Evolutionary conservation across 164 flowering plant genomes (phyloP), one percentile per base, ranked within the genome.

Genomic region (Pachysandra terminalis): DNA sequence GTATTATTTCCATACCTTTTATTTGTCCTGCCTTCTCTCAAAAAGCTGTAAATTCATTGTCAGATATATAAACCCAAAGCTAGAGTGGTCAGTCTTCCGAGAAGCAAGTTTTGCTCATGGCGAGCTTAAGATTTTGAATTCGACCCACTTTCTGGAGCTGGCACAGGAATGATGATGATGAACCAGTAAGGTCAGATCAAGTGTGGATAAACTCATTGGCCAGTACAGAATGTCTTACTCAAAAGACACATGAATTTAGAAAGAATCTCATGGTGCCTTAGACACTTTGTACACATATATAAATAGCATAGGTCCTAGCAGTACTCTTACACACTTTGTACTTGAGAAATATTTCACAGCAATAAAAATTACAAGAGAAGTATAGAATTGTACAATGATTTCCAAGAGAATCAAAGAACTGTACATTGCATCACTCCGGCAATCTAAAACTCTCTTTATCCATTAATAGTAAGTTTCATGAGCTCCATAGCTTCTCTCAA

Each of bases 81-180:
- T 98, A 8, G 86, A 83, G 65, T 90, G 97, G 96, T 95, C 99
- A 17, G 84, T 81, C 7, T 95, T 89, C 80, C 94, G 93, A 2
- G 99, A 95, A 82, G 98, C 99, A 65, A 95, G 98, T 75, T 95
- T 95, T 70, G 99, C 97, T 22, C 99, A 95, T 77, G 99, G 98
- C 5, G 97, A 90, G 81, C 86, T 95, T 22, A 81, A 71, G 80
- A 77, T 95, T 59, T 79, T 80, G 63, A 92, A 92, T 76, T 75
- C 89, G 61, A 86, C 85, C 45, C 76, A 90, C 96, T 13, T 82
- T 79, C 56, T 95, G 98, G n/a, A n/a, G n/a, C n/a, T n/a, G n/a
- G n/a, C n/a, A n/a, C n/a, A n/a, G n/a, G n/a, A n/a, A n/a, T n/a
- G n/a, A n/a, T n/a, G n/a, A n/a, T n/a, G n/a, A n/a, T n/a, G n/a